These are phyloP conservation scores for Gamsiella multidivaricata DNA, from an alignment of 192 early-diverging fungal species.

Conservation along the genomic window DNA sequence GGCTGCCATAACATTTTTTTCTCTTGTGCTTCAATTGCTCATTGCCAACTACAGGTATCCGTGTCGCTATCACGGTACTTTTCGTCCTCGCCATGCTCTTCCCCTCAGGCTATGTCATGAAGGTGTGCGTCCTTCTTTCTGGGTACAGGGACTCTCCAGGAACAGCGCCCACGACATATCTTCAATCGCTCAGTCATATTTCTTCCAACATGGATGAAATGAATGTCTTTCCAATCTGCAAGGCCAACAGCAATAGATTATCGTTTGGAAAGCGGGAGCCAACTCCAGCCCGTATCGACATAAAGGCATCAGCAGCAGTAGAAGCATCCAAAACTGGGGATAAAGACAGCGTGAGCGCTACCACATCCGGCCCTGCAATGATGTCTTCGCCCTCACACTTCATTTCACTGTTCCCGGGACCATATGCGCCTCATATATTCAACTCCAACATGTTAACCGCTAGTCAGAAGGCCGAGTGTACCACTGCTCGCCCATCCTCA, in stretches of 20 bases:
- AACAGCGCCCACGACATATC: not conserved
- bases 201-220: slow-evolving; percentile 28
- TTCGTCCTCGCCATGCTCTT: slow-evolving; percentile 49
- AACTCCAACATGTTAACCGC: slow-evolving; percentile 28
- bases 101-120: slow-evolving; percentile 57
- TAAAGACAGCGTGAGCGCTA: not conserved
- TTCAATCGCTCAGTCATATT: slow-evolving; percentile 15
- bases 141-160: slow-evolving; percentile 18
- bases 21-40: not conserved
- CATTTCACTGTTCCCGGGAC: slow-evolving; percentile 35
- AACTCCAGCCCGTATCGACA: not conserved
- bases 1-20: not conserved
- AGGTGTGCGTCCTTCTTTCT: slow-evolving; percentile 45
- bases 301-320: not conserved
- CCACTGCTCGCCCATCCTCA: too few relatives aligned
- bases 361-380: not conserved
- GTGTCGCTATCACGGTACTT: slow-evolving; percentile 43
- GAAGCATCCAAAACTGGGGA: not conserved
- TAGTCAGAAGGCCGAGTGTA: too few relatives aligned
- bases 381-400: slow-evolving; percentile 19
- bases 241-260: slow-evolving; percentile 15
- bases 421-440: slow-evolving; percentile 31
- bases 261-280: not conserved
- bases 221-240: slow-evolving; percentile 39
- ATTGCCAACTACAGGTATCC: slow-evolving; percentile 15